Conservation (phyloP, 768 basidiomycete species). For the Phallus indusiatus region DNA sequence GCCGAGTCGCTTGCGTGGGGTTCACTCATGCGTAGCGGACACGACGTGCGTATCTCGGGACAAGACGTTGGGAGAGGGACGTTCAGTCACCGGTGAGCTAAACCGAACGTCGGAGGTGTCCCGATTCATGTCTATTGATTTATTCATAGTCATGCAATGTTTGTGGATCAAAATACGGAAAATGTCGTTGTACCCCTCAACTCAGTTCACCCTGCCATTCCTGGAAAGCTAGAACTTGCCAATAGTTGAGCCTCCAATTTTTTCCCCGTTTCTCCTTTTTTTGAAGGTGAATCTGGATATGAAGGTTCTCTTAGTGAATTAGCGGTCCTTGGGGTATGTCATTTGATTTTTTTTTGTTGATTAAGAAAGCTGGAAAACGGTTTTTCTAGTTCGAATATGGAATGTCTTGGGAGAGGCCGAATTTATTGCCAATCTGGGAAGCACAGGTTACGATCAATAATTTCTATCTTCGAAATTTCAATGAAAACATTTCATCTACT, state of each 20-base stretch:
- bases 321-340: constrained; percentile 74
- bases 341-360: background rate
- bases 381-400: constrained; percentile 76
- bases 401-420: constrained; percentile 79
- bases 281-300: background rate
- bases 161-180: constrained; percentile 82
- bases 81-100: constrained; percentile 60
- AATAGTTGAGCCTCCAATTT: constrained; percentile 50
- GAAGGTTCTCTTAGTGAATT: constrained; percentile 82
- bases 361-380: background rate
- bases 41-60: constrained; percentile 81
- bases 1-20: constrained; percentile 91
- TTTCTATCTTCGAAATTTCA: background rate
- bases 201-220: constrained; percentile 40
- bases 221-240: constrained; percentile 74
- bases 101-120: constrained; percentile 6
- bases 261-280: background rate
- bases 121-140: background rate
- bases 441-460: constrained; percentile 47
- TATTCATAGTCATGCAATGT: constrained; percentile 65
- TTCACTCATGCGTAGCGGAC: constrained; percentile 71
- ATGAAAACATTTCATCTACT: background rate
- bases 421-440: constrained; percentile 83
- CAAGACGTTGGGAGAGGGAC: constrained; percentile 91
- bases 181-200: constrained; percentile 76